Evolutionary conservation across 2,329 filamentous ascomycete genomes (phyloP).

Genomic region (Aspergillus fumigatiaffinis): DNA sequence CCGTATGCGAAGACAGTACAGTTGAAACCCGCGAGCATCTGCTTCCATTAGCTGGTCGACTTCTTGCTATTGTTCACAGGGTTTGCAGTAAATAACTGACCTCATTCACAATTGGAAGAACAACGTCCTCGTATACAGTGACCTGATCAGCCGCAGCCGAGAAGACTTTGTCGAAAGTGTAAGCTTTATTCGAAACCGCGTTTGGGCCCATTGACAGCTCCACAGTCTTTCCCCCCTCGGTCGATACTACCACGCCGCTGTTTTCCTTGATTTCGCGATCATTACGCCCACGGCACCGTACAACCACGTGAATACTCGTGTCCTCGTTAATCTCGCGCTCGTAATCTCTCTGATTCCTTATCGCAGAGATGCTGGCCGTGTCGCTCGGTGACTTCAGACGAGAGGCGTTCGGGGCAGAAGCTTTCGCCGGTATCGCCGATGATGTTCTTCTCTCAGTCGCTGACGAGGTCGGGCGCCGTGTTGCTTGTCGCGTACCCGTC

Average conservation of each 20-base stretch:
- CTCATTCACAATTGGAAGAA: conserved; percentile 88
- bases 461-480: conserved; percentile 51
- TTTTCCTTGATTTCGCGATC: conserved; percentile 92
- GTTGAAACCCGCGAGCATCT: conserved; percentile 94
- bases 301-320: conserved; percentile 97
- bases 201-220: conserved; percentile 90
- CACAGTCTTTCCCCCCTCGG: conserved; percentile 78
- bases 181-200: conserved; percentile 91
- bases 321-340: conserved; percentile 69
- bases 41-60: conserved; percentile 8
- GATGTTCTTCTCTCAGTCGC: conserved; percentile 58
- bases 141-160: conserved; percentile 89
- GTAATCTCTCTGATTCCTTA: conserved; percentile 84
- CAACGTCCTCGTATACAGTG: conserved; percentile 94
- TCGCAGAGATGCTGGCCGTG: conserved; percentile 56
- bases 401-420: conserved; percentile 42
- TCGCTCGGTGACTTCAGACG: conserved; percentile 43
- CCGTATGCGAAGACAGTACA: conserved; percentile 99
- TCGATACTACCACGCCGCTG: conserved; percentile 84
- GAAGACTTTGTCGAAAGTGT: conserved; percentile 95
- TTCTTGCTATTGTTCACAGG: background rate
- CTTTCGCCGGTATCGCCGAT: conserved; percentile 66
- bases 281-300: conserved; percentile 87
- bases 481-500: conserved; percentile 49
- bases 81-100: conserved; percentile 46